A percentile compares a stretch with the other conserved stretches of the same genome.
These are phyloP conservation scores for Chlorella vulgaris DNA, from an alignment of 139 green algal species.

Conservation along the genomic window DNA sequence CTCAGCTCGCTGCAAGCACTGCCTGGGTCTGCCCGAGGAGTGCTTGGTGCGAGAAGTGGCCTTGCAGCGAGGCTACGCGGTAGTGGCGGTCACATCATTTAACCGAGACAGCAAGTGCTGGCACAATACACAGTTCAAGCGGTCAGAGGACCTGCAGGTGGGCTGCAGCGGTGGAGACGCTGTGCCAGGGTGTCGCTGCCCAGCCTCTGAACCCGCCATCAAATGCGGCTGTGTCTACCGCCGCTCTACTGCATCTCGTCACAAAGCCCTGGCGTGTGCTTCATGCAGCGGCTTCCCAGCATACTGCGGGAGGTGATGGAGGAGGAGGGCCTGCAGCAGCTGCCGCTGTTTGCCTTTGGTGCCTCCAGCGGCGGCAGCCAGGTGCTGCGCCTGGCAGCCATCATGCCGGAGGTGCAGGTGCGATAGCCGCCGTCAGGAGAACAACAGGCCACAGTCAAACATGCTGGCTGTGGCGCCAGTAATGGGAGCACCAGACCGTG, in stretches of 20 bases:
- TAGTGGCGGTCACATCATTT: conserved; percentile 56
- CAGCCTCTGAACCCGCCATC: no score
- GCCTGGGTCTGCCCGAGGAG: conserved; percentile 73
- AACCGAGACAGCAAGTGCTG: conserved; percentile 61
- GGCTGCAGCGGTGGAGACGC: not conserved
- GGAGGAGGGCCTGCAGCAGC: conserved; percentile 43
- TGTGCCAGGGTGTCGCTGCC: no score
- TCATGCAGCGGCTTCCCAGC: conserved; percentile 22
- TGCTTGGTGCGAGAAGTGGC: conserved; percentile 47
- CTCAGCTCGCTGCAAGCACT: conserved; percentile 46
- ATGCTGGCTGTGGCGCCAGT: no score
- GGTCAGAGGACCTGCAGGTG: conserved; percentile 26
- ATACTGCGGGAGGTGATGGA: conserved; percentile 15
- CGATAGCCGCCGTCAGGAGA: not conserved
- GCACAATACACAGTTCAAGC: conserved; percentile 30
- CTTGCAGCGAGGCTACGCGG: conserved; percentile 42
- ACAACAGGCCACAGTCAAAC: no score
- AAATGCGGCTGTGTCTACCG: not conserved
- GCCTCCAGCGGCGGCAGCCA: conserved; percentile 65
- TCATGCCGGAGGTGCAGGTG: conserved; percentile 15
- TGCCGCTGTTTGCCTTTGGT: conserved; percentile 68
- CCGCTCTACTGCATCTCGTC: not conserved
- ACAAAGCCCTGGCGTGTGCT: not conserved
- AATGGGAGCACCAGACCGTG: no score
- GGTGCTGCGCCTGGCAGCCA: conserved; percentile 53